Evolutionary conservation across 2,329 filamentous ascomycete genomes (phyloP), one percentile per base, ranked within the genome.

Genomic region (Fusarium euwallaceae): DNA sequence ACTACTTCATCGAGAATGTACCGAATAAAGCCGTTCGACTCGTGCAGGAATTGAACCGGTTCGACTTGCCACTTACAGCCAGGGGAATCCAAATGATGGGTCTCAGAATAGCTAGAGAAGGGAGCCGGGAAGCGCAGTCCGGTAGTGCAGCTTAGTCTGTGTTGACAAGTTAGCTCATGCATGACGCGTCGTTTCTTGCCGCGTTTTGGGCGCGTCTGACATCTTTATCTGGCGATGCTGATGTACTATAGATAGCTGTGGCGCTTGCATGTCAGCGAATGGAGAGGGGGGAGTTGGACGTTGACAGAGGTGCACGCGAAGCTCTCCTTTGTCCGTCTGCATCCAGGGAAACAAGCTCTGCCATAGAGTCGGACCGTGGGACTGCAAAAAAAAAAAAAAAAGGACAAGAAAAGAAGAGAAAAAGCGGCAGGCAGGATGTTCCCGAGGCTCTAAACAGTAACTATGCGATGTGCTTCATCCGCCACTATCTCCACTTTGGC

Each of bases 1-100:
- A 36, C 39, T 62, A 45, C 41, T 62, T 62, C 60, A 7, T 62
- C 39, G 10, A 51, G 39, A 29, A 62, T n/a, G 43, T 62, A n/a
- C 60, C 60, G 20, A 16, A 48, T 29, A 10, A 62, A 29, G 60
- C 60, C 29, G 9, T 62, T n/a, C 37, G 32, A 11, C 60, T 62
- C 27, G 60, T 62, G 17, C 12, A 24, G 2, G 60, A 62, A 9
- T 27, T 62, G 7, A 62, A 51, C 4, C 60, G 41, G 29, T 20
- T 27, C 10, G 43, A 51, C 11, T 8, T 62, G 7, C 39, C 60
- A 32, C 41, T 62, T n/a, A 48, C 17, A 3, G 37, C 24, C 16
- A 22, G 39, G 22, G 39, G 60, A 29, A 17, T 62, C 20, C 39
- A 24, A 5, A 51, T 5, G 34, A 60, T 60, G 34, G 36, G 27